phyloP scores from a whole-genome alignment of 2,329 filamentous ascomycete species.

The Lachnum nothofagi region DNA sequence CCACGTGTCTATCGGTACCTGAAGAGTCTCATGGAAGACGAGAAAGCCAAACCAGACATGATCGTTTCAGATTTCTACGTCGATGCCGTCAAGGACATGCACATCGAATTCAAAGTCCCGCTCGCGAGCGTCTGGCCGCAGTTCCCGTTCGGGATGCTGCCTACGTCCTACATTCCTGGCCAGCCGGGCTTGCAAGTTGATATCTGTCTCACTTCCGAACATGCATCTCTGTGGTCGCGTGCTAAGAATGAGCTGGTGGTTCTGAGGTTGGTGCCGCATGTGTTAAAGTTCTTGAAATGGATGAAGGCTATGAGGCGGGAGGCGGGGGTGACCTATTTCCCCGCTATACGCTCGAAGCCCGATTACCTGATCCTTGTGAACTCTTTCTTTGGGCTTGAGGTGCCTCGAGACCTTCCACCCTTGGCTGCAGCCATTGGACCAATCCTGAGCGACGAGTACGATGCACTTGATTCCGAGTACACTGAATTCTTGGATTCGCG shows the following conservation, averaged over 20 bases:
- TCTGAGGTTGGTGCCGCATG: neutral
- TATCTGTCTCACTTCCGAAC: constrained; percentile 1
- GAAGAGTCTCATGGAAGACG: constrained; percentile 24
- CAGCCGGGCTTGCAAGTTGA: constrained; percentile 30
- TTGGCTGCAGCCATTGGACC: constrained; percentile 38
- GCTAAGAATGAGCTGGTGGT: constrained; percentile 2
- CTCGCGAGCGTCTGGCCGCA: constrained; percentile 39
- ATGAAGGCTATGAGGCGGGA: constrained; percentile 4
- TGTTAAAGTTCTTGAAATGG: neutral
- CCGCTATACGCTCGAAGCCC: constrained; percentile 34
- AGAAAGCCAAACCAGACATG: constrained; percentile 33
- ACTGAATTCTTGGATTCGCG: constrained; percentile 33
- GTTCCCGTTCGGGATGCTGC: constrained; percentile 38
- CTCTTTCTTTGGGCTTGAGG: constrained; percentile 41
- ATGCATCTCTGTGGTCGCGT: neutral
- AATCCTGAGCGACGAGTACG: constrained; percentile 35
- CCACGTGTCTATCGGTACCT: constrained; percentile 28
- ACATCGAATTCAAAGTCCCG: constrained; percentile 35
- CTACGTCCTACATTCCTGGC: constrained; percentile 38
- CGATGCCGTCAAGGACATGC: constrained; percentile 39
- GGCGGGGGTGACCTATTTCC: constrained; percentile 32
- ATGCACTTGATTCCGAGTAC: constrained; percentile 28
- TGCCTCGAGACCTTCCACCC: constrained; percentile 40
- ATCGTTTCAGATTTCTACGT: constrained; percentile 43
- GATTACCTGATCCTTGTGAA: constrained; percentile 41